Conservation (phyloP, 352 stramenopile species). For the Peronospora destructor region DNA sequence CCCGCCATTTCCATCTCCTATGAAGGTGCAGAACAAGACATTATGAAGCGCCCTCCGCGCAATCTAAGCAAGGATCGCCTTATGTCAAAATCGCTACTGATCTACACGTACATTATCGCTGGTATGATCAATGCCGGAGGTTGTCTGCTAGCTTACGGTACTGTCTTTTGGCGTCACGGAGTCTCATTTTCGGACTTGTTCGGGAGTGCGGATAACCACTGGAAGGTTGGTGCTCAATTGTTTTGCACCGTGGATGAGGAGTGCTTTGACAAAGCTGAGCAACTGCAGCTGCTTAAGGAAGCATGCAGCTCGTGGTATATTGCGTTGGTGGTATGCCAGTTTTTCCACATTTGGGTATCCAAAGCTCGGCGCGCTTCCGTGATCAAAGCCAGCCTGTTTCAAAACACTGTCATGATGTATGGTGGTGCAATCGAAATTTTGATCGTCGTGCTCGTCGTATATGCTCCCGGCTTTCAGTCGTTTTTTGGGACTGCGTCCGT, state of each 20-base stretch:
- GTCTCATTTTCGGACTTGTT: slow-evolving; percentile 38
- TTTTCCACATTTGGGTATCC: slow-evolving; percentile 75
- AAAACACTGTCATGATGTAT: slow-evolving; percentile 74
- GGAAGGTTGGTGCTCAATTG: slow-evolving; percentile 14
- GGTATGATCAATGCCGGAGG: slow-evolving; percentile 67
- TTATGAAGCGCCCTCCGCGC: slow-evolving; percentile 78
- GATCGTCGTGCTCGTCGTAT: slow-evolving; percentile 42
- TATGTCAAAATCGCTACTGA: slow-evolving; percentile 70
- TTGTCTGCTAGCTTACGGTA: slow-evolving; percentile 32
- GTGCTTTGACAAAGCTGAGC: slow-evolving; percentile 34
- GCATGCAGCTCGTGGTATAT: slow-evolving; percentile 67
- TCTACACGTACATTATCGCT: slow-evolving; percentile 80
- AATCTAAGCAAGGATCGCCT: slow-evolving; percentile 69
- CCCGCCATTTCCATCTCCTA: slow-evolving; percentile 92
- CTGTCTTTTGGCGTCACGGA: slow-evolving; percentile 34
- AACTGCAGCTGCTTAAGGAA: slow-evolving; percentile 47
- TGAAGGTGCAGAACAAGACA: slow-evolving; percentile 82
- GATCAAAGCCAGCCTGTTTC: slow-evolving; percentile 58
- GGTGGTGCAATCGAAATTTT: slow-evolving; percentile 32
- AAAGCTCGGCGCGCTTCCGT: slow-evolving; percentile 80
- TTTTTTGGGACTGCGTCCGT: slow-evolving; percentile 32
- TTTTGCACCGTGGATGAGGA: slow-evolving; percentile 24
- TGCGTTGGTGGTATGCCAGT: slow-evolving; percentile 70
- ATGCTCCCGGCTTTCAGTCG: slow-evolving; percentile 38
- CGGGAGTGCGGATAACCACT: slow-evolving; percentile 31